Percentiles rank a stretch among this genome's conserved stretches.
These are phyloP conservation scores for Exophiala mesophila DNA, from an alignment of 2,329 filamentous ascomycete species.

Conservation along the genomic window DNA sequence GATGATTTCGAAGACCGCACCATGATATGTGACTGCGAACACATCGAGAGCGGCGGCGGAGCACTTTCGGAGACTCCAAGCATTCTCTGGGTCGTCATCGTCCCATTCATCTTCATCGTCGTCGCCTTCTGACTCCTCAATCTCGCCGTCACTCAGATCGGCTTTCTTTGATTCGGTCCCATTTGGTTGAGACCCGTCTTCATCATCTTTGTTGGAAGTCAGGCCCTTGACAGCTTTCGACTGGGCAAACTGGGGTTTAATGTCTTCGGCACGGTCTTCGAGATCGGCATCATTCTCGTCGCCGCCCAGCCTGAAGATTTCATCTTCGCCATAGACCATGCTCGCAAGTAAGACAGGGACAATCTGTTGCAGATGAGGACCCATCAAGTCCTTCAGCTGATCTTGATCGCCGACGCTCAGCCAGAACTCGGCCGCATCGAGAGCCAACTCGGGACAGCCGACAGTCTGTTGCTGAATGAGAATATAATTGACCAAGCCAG, in stretches of 20 bases:
- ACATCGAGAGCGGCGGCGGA: constrained; percentile 93
- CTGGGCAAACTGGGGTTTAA: constrained; percentile 88
- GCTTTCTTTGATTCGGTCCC: constrained; percentile 56
- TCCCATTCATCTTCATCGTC: constrained; percentile 66
- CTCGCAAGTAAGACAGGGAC: constrained; percentile 86
- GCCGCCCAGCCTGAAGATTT: constrained; percentile 76
- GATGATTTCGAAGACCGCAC: constrained; percentile 83
- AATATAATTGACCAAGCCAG: constrained; percentile 87
- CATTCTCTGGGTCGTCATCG: constrained; percentile 73
- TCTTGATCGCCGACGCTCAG: constrained; percentile 86
- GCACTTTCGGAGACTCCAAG: constrained; percentile 94
- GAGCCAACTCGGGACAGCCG: constrained; percentile 81
- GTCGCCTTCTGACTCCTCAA: constrained; percentile 67
- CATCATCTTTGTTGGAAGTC: constrained; percentile 33
- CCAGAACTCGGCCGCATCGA: constrained; percentile 97
- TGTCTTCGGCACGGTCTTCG: constrained; percentile 84
- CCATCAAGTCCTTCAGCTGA: constrained; percentile 68
- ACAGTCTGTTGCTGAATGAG: constrained; percentile 76
- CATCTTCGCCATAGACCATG: constrained; percentile 95
- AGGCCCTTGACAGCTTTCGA: constrained; percentile 52
- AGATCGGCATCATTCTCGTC: constrained; percentile 86
- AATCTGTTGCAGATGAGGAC: constrained; percentile 74
- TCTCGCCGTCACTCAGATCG: constrained; percentile 81
- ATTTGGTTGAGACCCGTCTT: constrained; percentile 43
- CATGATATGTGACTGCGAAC: constrained; percentile 84